Evolutionary conservation across 2,329 filamentous ascomycete genomes (phyloP).

Genomic region (Xylaria sp.): DNA sequence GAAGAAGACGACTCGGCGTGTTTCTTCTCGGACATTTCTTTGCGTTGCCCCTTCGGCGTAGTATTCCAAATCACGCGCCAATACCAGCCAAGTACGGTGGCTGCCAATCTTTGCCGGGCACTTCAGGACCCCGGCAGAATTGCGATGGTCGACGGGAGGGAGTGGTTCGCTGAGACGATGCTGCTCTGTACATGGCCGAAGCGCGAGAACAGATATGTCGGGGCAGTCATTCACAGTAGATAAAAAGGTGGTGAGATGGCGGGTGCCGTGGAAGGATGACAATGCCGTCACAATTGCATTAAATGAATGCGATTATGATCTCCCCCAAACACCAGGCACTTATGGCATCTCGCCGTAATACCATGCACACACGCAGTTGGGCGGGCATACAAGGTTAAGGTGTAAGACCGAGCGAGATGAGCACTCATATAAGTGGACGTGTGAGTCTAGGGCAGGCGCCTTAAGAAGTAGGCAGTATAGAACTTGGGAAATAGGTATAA

Average conservation of each 20-base stretch:
- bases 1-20: slow-evolving; percentile 48
- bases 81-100: neutral
- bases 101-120: slow-evolving; percentile 1
- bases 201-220: slow-evolving; percentile 1
- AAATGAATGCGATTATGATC: slow-evolving; percentile 12
- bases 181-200: slow-evolving; percentile 22
- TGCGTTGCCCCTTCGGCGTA: slow-evolving; percentile 22
- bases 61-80: slow-evolving; percentile 13
- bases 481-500: too few species aligned
- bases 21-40: slow-evolving; percentile 53
- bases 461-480: too few species aligned
- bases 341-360: slow-evolving; percentile 26
- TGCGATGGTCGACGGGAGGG: slow-evolving; percentile 9
- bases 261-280: slow-evolving; percentile 4
- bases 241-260: neutral
- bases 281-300: slow-evolving; percentile 17
- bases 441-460: too few species aligned
- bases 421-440: neutral
- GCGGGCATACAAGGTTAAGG: neutral
- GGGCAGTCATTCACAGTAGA: slow-evolving; percentile 11
- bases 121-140: slow-evolving; percentile 1
- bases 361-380: slow-evolving; percentile 10
- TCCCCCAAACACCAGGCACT: slow-evolving; percentile 3
- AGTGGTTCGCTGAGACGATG: slow-evolving; percentile 2
- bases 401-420: slow-evolving; percentile 13